Base-by-base conservation (phyloP, 352 stramenopile genomes). In the Globisporangium echinulatum region DNA sequence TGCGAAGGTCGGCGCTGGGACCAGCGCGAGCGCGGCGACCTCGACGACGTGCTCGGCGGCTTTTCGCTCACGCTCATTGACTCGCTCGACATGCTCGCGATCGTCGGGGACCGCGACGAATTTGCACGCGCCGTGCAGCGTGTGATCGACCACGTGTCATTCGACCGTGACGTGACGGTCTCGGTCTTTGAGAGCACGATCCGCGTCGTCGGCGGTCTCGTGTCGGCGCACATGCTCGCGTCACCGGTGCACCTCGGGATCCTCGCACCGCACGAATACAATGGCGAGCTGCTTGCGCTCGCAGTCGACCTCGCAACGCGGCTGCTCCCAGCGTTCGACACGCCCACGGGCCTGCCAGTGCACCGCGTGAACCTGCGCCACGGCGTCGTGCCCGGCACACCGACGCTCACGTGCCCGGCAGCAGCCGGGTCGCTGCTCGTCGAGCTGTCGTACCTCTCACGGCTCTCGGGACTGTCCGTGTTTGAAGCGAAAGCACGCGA, bases 311-410 rank as follows among this genome's bases (percentile, higher is more conserved):
- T 99, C 42, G 97, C 92, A 11, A 72, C 90, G 43, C 77, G 97
- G 9, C 71, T 99, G n/a, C 57, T 99, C 13, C 88, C 90, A 33
- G 97, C 97, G 38, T 99, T 99, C 69, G 75, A 98, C 43, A 99
- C 96, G 0, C 74, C 81, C 7, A 99, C 96, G n/a, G 75, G 71
- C 2, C 93, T 99, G 49, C 97, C 97, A 1, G 97, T 97, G 58
- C 95, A 98, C 43, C 97, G 93, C 7, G 82, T 99, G n/a, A 99
- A 99, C 67, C 69, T 99, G 25, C 57, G 66, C 33, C 68, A 67
- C 56, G 85, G 85, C 0, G 63, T 91, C 17, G 58, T 72, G 1
- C 69, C 72, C 8, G 67, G 69, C 52, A 90, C 97, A 52, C 97
- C 96, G 7, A 78, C 77, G 36, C 72, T 98, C 52, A 97, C 97